Conservation (phyloP, 345 rosid genomes). For the Murraya koenigii region DNA sequence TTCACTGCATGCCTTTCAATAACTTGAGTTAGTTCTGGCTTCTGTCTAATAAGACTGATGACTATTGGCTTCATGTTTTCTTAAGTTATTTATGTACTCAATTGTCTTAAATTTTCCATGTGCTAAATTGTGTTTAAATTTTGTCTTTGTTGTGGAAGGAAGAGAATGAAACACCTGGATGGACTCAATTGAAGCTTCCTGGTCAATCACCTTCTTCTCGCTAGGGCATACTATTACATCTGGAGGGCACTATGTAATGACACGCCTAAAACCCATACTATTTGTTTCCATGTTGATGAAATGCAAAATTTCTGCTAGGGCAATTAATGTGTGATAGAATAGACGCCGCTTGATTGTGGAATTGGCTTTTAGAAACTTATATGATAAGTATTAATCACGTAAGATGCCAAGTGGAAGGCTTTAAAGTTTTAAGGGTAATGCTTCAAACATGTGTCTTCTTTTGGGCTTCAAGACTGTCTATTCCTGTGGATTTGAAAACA, state of each 20-base stretch:
- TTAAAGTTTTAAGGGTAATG: background rate
- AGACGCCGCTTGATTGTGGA: background rate
- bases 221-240: conserved; percentile 92
- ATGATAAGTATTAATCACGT: background rate
- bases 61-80: background rate
- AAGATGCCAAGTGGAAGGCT: background rate
- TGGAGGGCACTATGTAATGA: conserved; percentile 86
- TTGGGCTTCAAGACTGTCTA: background rate
- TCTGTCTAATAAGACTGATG: background rate
- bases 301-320: background rate
- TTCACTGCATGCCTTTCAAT: background rate
- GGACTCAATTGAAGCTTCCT: conserved; percentile 99
- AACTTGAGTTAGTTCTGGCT: background rate
- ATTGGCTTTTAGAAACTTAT: background rate
- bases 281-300: background rate
- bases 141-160: conserved; percentile 70
- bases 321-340: background rate
- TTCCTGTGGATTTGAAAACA: background rate
- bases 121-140: conserved; percentile 25
- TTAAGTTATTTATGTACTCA: conserved; percentile 11
- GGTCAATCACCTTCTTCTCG: conserved; percentile 95
- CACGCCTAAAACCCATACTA: conserved; percentile 17
- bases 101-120: conserved; percentile 12
- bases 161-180: conserved; percentile 95
- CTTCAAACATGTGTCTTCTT: conserved; percentile 2